Conservation (phyloP, 2,329 filamentous ascomycete species). For the Ascochyta clinopodiicola region DNA sequence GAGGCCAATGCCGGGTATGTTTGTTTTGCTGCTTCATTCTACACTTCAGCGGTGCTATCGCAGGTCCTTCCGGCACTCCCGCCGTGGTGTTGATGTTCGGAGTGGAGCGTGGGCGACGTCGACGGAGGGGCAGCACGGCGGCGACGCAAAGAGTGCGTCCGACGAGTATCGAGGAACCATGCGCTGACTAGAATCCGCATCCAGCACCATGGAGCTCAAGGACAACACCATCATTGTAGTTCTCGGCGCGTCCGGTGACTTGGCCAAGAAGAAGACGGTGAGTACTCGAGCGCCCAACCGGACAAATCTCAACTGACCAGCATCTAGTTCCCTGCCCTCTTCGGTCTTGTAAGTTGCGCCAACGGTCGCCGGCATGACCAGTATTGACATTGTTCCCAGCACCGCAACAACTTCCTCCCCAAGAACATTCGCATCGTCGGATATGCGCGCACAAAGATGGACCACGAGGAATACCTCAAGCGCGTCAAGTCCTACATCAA, state of each 20-base stretch:
- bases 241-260: constrained; percentile 93
- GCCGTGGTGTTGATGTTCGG: constrained; percentile 4
- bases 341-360: constrained; percentile 81
- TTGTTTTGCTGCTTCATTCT: not conserved
- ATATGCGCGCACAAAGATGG: constrained; percentile 99
- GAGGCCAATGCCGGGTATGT: constrained; percentile 57
- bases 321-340: constrained; percentile 87
- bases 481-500: constrained; percentile 98
- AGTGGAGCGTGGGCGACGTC: not conserved
- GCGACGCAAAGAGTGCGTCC: constrained; percentile 17
- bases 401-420: constrained; percentile 96
- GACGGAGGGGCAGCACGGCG: constrained; percentile 22
- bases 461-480: constrained; percentile 92
- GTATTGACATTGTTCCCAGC: constrained; percentile 61
- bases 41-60: not conserved
- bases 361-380: constrained; percentile 7
- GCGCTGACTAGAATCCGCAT: constrained; percentile 38
- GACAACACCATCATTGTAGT: constrained; percentile 98
- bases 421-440: constrained; percentile 97
- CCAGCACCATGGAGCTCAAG: constrained; percentile 91
- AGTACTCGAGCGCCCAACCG: constrained; percentile 42
- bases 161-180: not conserved
- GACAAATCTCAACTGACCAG: constrained; percentile 28
- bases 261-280: constrained; percentile 99
- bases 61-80: not conserved